Conservation (phyloP, 306 rosid genomes). For the Dryas drummondii region DNA sequence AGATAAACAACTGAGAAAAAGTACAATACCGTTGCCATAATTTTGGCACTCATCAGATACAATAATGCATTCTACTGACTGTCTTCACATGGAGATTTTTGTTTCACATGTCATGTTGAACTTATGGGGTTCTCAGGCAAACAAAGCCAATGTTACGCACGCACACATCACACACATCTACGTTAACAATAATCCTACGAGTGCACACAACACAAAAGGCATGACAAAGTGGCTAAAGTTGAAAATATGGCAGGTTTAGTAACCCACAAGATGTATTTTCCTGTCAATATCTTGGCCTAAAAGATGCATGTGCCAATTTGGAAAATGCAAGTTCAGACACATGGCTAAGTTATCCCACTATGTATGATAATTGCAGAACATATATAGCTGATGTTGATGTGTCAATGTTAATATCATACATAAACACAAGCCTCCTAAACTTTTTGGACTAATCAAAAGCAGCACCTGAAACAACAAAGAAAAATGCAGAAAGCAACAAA, state of each 20-base stretch:
- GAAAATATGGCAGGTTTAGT: background rate
- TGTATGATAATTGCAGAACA: background rate
- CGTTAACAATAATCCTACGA: too few relatives aligned
- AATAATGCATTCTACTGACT: constrained; percentile 3
- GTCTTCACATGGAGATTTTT: background rate
- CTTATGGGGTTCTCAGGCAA: constrained; percentile 1
- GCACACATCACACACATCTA: too few relatives aligned
- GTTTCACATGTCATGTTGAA: background rate
- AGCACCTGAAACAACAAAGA: background rate
- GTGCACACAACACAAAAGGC: background rate
- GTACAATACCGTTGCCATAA: background rate
- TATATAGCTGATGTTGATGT: background rate
- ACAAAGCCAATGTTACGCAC: background rate
- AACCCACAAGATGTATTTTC: background rate
- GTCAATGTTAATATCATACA: too few relatives aligned
- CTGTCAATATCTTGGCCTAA: background rate
- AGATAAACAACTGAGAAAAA: background rate
- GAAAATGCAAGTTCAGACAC: background rate
- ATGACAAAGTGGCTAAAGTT: background rate
- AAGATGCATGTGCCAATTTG: background rate
- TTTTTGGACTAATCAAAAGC: background rate
- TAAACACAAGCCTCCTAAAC: background rate
- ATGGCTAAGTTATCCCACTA: too few relatives aligned
- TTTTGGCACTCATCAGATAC: background rate
- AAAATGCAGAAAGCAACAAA: constrained; percentile 7